These are phyloP conservation scores for Pichia sp. DNA, from an alignment of 1,139 yeast species.

Conservation along the genomic window DNA sequence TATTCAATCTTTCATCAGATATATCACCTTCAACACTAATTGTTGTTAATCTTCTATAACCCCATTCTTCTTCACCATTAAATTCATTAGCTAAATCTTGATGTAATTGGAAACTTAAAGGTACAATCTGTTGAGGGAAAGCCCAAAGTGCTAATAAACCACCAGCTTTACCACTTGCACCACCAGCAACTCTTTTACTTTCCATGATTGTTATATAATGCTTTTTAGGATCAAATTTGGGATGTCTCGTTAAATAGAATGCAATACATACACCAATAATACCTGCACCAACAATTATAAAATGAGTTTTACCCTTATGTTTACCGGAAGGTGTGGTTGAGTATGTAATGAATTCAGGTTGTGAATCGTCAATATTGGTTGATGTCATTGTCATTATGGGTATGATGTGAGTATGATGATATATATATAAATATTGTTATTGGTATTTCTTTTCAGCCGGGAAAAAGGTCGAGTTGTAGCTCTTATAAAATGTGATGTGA, in stretches of 20 bases:
- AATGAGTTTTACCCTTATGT: slow-evolving; percentile 58
- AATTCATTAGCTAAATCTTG: slow-evolving; percentile 72
- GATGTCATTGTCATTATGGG: slow-evolving; percentile 4
- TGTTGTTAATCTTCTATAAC: slow-evolving; percentile 81
- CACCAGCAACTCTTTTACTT: slow-evolving; percentile 90
- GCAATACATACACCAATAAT: slow-evolving; percentile 95
- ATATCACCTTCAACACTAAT: slow-evolving; percentile 83
- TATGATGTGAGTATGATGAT: no score
- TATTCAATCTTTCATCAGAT: slow-evolving; percentile 17
- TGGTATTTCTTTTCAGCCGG: no score
- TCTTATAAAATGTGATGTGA: no score
- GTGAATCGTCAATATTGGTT: slow-evolving; percentile 9
- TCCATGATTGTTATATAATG: slow-evolving; percentile 85
- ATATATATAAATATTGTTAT: no score
- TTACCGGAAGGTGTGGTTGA: slow-evolving; percentile 47
- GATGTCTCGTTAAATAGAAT: slow-evolving; percentile 77
- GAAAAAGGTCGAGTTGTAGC: no score
- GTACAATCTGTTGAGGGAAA: slow-evolving; percentile 90
- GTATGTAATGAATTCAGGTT: slow-evolving; percentile 28
- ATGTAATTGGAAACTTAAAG: slow-evolving; percentile 79
- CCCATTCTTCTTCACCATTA: slow-evolving; percentile 85
- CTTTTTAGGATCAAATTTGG: slow-evolving; percentile 61
- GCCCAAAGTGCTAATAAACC: slow-evolving; percentile 95
- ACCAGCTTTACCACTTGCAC: slow-evolving; percentile 97
- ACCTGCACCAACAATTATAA: slow-evolving; percentile 85